Evolutionary conservation across 257 asterid genomes (phyloP), one percentile per base, ranked within the genome.

Genomic region (Solanum okadae): DNA sequence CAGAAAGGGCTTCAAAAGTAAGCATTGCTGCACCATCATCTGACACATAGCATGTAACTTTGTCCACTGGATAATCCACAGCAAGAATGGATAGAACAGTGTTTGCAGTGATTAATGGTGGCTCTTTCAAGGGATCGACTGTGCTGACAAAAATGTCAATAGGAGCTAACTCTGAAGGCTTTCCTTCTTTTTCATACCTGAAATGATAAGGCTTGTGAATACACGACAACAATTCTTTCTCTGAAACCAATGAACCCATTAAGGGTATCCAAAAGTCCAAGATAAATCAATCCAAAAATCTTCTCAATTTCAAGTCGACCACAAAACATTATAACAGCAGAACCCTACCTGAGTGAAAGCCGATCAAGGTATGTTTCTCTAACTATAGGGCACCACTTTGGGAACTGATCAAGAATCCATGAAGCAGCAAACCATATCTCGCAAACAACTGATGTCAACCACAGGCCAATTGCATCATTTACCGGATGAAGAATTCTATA

Each of bases 21-120:
- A 95, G 96, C 98, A 96, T 94, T 61, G 98, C 94, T 31, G 98
- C 98, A 88, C 98, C 98, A 91, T 96, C 98, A 89, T 96, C 98
- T 3, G 99, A 96, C 49, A 95, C 95, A 68, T 96, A 96, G 89
- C 98, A 96, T 9, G 96, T 87, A 27, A 96, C 96, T 88, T 95
- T 95, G 40, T 96, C 95, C 1, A 92, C 93, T 25, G 98, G 98
- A 90, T 96, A 96, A 87, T 96, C 99, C 77, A 94, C 96, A 18
- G 99, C 97, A 46, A 96, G 95, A 52, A 96, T 96, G 72, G 98
- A 96, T 40, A 96, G 93, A 87, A 96, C 96, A 8, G 98, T 96
- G 89, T 96, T 96, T 59, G 98, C 98, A 27, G 98, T 96, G 84
- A 95, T 95, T 75, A 94, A 76, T 46, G 97, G 98, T 71, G 98